Conservation (phyloP, 2,329 filamentous ascomycete genomes). For the Trichoderma sp. region DNA sequence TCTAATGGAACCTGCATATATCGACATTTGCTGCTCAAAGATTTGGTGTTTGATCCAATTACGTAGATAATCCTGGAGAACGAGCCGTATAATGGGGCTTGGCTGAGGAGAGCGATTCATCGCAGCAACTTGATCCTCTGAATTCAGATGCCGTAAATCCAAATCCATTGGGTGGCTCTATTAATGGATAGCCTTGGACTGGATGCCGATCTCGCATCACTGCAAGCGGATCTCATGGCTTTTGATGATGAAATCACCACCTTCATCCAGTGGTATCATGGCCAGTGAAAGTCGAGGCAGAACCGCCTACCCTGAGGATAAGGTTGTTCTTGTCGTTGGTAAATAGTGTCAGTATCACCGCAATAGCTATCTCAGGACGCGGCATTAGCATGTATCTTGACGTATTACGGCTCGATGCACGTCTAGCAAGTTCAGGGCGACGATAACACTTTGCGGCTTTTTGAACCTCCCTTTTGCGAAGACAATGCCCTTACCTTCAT, state of each 20-base stretch:
- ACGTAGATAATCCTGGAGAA: slow-evolving; percentile 3
- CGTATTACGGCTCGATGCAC: no score
- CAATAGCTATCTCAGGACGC: no score
- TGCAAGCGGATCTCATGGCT: background rate
- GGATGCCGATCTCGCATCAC: background rate
- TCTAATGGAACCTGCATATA: background rate
- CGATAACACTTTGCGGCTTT: no score
- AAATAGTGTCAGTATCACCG: no score
- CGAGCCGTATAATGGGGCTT: background rate
- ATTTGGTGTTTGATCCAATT: slow-evolving; percentile 7
- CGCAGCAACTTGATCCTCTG: background rate
- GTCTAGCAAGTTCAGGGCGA: no score
- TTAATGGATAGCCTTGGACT: background rate
- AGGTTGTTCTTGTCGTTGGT: no score
- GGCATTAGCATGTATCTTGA: no score
- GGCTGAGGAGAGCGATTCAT: background rate
- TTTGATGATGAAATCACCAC: background rate
- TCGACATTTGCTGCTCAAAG: slow-evolving; percentile 2
- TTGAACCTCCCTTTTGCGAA: no score
- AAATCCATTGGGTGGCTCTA: background rate
- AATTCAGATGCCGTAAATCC: background rate
- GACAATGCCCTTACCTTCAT: no score
- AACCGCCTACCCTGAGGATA: no score
- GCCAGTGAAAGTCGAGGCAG: background rate
- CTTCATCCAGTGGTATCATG: background rate